Evolutionary conservation across 2,329 filamentous ascomycete species (phyloP), one percentile per base, ranked within the genome.

Genomic region (Diaporthe amygdali): DNA sequence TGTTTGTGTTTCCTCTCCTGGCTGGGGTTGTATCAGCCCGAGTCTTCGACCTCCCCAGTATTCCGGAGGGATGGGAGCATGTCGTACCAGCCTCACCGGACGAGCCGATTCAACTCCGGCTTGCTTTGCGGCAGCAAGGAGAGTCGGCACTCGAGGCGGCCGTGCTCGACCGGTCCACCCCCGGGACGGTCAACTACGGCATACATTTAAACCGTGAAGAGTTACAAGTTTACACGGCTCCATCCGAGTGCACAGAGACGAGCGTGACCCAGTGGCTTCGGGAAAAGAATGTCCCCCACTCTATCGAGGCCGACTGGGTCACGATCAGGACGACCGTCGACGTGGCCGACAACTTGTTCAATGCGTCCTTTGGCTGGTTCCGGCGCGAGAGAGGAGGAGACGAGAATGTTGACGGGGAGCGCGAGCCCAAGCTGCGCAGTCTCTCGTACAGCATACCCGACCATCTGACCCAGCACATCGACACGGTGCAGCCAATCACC

Each of bases 401-500:
- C n/a, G 82, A 81, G 22, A 79, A 77, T 15, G 75, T 77, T 27
- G 78, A 81, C 14, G 5, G 1, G 1, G 84, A 85, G 67, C 22
- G 14, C n/a, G 10, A 27, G 47, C 4, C 15, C 10, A 27, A 78
- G 83, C 7, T 78, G 81, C 12, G 80, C 82, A 49, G n/a, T 0
- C 75, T 79, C 5, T 76, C 79, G n/a, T 83, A 79, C 70, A 78
- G 77, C 59, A 70, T 79, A 3, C 78, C 78, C 1, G 80, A 84
- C 15, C 76, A 81, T 22, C 74, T 86, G 61, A 74, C 78, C 17
- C 54, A 52, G 17, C 72, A 80, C 71, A 81, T 87, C 73, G 81
- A 86, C 66, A 76, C 86, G n/a, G 82, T 89, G 46, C 84, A 86
- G 27, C 86, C 86, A 0, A 87, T 86, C 0, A 86, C 82, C 27